Base-by-base conservation (phyloP, 352 stramenopile species). In the Globisporangium solare region DNA sequence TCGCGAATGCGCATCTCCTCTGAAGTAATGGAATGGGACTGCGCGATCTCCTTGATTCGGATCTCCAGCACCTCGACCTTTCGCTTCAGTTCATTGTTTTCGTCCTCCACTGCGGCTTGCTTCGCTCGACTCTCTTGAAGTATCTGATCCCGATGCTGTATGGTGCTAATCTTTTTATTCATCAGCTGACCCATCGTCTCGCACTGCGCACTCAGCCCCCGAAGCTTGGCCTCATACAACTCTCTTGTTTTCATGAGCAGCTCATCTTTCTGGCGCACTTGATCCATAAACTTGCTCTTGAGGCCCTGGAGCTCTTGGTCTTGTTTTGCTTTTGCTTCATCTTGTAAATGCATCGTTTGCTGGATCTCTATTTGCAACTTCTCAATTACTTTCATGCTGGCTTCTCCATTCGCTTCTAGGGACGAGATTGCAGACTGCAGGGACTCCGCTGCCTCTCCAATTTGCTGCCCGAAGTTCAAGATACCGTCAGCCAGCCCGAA, bases 11-110 rank as follows among this genome's bases (percentile, higher is more conserved):
- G 74, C 59, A 80, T 85, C 37, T 89, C 73, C 59, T 94, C 78
- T 35, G 67, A 60, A 13, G 67, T 63, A 31, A 87, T 51, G 0
- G 73, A 83, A 58, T 90, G 78, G 0, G 78, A 70, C 51, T 89
- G 76, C 8, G 79, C 76, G 35, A 92, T 72, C 63, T 94, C 83
- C 22, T 92, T 78, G 0, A 94, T 64, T 13, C 78, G 77, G 37
- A 88, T 77, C 63, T 94, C 83, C 4, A 94, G 66, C 32, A 87
- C 74, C 56, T 89, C 74, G 8, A 91, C 71, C 59, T 91, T 94
- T 17, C 76, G 75, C 56, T 88, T 86, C 2, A 89, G 63, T 56
- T 88, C 79, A 17, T 59, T 78, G 65, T 89, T 94, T 56, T 92
- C 79, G 47, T 94, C 78, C 56, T 91, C 81, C 37, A 92, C 22